Base-by-base conservation (phyloP, 164 flowering plant genomes). In the Echeveria elegans region DNA sequence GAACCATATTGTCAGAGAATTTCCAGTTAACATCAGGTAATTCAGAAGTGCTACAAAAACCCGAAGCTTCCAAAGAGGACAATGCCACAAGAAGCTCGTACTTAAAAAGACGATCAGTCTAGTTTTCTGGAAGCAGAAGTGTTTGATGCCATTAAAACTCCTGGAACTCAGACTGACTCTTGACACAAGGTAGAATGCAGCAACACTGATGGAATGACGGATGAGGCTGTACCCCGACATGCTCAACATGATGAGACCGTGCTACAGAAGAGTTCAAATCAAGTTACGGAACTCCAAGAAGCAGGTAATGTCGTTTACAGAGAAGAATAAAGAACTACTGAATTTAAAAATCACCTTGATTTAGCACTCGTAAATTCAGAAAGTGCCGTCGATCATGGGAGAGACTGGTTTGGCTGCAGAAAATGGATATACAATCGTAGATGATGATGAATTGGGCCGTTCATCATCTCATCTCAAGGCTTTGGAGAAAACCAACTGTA, bases 61-160 rank as follows among this genome's bases (percentile, higher is more conserved):
- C 18, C 26, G 56, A 16, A 29, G 24, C 24, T 37, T 58, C 10
- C 23, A 14, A 52, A 31, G 11, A n/a, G 7, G 37, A 34, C 7
- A 34, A 34, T 34, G 37, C 37, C 3, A 7, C 37, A 34, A 34
- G 37, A 3, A 34, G 37, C 37, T 34, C 37, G 37, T 34, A 34
- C 7, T 34, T 43, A 3, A 43, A 12, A 12, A n/a, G 47, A 61
- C 48, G 61, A 12, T 36, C 43, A 9, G 10, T 29, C 52, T 36
- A 63, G n/a, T n/a, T 66, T 67, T 53, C 19, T 61, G 45, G 64
- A 74, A 18, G 45, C 59, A 36, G 58, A 75, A 29, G 63, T n/a
- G 15, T 43, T 41, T 31, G 71, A 18, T 48, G 70, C 65, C 23
- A 43, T 30, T 48, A 56, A 6, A 30, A 18, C 19, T 6, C 58